Percentiles rank a stretch among this genome's conserved stretches.
Evolutionary conservation across 2,329 filamentous ascomycete genomes (phyloP).

Genomic region (Trichoderma citrinoviride): DNA sequence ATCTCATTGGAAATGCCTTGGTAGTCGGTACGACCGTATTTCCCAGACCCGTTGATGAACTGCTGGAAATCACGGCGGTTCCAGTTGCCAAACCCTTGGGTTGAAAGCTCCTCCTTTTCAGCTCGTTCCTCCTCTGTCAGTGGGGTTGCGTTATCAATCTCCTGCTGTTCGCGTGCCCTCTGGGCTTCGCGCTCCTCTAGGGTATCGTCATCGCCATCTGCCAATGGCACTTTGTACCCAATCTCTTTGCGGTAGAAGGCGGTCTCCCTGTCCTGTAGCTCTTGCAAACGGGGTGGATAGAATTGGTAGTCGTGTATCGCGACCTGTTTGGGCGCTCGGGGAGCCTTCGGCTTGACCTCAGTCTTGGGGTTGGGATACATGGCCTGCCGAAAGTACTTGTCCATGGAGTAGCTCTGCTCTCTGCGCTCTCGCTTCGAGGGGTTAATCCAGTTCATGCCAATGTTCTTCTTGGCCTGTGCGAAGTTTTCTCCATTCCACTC

Average conservation of each 20-base stretch:
- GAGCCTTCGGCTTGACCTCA: conserved; percentile 89
- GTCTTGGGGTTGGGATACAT: conserved; percentile 77
- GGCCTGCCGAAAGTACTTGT: conserved; percentile 95
- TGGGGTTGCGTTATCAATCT: conserved; percentile 87
- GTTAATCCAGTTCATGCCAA: conserved; percentile 95
- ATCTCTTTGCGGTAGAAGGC: conserved; percentile 96
- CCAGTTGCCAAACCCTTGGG: conserved; percentile 89
- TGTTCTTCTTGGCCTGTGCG: conserved; percentile 84
- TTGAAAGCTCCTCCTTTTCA: conserved; percentile 78
- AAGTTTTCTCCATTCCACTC: conserved; percentile 99
- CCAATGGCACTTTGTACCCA: conserved; percentile 86
- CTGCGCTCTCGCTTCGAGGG: conserved; percentile 97
- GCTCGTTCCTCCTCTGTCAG: conserved; percentile 86
- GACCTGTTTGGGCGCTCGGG: conserved; percentile 91
- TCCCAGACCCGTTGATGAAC: conserved; percentile 92
- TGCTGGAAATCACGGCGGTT: conserved; percentile 98
- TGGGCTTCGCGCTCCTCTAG: conserved; percentile 83
- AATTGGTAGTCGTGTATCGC: conserved; percentile 96
- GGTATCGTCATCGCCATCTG: conserved; percentile 84
- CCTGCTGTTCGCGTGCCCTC: conserved; percentile 80
- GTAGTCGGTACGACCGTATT: conserved; percentile 84
- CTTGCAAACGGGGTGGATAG: conserved; percentile 78
- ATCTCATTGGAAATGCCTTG: conserved; percentile 83
- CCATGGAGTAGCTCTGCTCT: conserved; percentile 96
- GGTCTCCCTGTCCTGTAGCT: conserved; percentile 94